Base-by-base conservation (phyloP, 2,329 filamentous ascomycete species). In the Fusarium armeniacum region DNA sequence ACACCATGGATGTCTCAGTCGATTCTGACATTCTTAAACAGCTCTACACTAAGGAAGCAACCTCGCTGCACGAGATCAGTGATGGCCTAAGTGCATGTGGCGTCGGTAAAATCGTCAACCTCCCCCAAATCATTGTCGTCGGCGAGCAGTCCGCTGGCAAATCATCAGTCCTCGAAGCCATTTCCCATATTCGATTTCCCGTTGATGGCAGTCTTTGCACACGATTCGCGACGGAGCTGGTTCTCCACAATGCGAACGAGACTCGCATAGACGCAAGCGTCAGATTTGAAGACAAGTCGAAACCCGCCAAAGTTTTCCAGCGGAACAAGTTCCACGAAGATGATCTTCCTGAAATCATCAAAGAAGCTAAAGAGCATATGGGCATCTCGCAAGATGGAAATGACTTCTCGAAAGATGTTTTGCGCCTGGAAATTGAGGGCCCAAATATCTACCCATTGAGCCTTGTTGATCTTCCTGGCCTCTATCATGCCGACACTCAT, bases 151-250 rank as follows among this genome's bases (percentile, higher is more conserved):
- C 85, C 0, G 84, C 85, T 1, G 89, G 88, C 4, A 91, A 91
- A 73, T 88, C 85, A n/a, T 90, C 87, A 0, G 87, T 90, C 0
- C 82, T 91, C 0, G 86, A 91, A 67, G 89, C 89, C 0, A 87
- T 91, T 47, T 87, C 88, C 0, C 83, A 85, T 12, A 84, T 92
- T 3, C 83, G 83, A 0, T 90, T 91, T 47, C 86, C 87, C 0
- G 78, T 83, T 13, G 85, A 88, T 7, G 83, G 84, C 16, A 84
- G 79, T 26, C 59, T 87, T 0, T 90, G 87, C 72, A 91, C 89
- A 0, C 81, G 86, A 1, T 90, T 90, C 62, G 84, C 88, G 0
- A 90, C 87, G 0, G 87, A 91, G 70, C 76, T 90, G 6, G 82
- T 87, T 20, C 79, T 90, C 12, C 81, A 85, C 3, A 81, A 82